Evolutionary conservation across 495 filamentous ascomycete genomes (phyloP).

Genomic region (Penicillium parvum): DNA sequence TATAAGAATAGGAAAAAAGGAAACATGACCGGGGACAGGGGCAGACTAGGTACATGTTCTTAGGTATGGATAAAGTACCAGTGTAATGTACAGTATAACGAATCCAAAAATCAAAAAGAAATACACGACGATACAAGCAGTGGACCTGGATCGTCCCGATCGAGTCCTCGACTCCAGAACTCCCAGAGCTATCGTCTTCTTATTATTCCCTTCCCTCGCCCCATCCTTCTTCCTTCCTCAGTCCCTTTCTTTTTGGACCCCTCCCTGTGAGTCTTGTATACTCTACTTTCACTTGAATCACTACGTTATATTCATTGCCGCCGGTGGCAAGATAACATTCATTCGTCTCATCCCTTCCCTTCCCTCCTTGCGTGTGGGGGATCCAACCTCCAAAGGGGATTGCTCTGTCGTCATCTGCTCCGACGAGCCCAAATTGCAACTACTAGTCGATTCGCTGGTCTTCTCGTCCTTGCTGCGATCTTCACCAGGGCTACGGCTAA

Average conservation of each 20-base stretch:
- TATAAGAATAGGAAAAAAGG: slow-evolving; percentile 8
- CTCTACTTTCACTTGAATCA: neutral
- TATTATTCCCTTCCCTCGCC: slow-evolving; percentile 20
- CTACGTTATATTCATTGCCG: slow-evolving; percentile 17
- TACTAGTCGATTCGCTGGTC: slow-evolving; percentile 8
- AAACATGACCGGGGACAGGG: neutral
- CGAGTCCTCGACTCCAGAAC: slow-evolving; percentile 25
- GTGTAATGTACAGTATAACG: neutral
- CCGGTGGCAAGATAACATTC: slow-evolving; percentile 30
- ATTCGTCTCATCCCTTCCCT: slow-evolving; percentile 21
- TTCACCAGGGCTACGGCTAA: slow-evolving; percentile 15
- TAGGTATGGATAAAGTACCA: neutral
- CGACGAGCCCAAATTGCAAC: no score
- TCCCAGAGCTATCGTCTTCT: no score
- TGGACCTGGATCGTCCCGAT: slow-evolving; percentile 28
- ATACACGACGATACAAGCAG: slow-evolving; percentile 3
- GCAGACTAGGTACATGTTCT: neutral
- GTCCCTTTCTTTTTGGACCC: slow-evolving; percentile 24
- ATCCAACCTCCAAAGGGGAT: slow-evolving; percentile 4
- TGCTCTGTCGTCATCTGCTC: slow-evolving; percentile 17
- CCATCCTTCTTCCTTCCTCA: slow-evolving; percentile 21
- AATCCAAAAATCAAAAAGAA: neutral
- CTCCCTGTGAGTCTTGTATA: no score
- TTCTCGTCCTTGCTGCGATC: slow-evolving; percentile 36
- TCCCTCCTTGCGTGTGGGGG: slow-evolving; percentile 30